Conservation (phyloP, 2,329 filamentous ascomycete species). For the Coleophoma crateriformis region DNA sequence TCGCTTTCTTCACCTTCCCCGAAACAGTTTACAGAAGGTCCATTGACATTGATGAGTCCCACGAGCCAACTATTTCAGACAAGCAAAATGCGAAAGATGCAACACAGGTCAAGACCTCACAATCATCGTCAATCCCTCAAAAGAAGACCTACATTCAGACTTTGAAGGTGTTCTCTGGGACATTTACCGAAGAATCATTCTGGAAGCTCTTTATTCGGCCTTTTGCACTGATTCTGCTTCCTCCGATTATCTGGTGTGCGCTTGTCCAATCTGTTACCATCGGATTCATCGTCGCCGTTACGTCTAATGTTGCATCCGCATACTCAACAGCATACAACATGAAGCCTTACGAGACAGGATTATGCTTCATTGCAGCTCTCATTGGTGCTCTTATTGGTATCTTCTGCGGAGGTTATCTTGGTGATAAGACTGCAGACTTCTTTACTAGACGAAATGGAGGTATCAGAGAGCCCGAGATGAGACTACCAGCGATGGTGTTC, state of each 20-base stretch:
- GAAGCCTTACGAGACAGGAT: slow-evolving; percentile 26
- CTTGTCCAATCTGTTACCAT: slow-evolving; percentile 31
- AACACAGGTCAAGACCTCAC: not conserved
- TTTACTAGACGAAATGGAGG: slow-evolving; percentile 47
- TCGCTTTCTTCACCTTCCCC: slow-evolving; percentile 47
- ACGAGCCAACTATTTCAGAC: slow-evolving; percentile 17
- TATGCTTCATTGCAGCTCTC: slow-evolving; percentile 14
- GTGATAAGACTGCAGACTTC: slow-evolving; percentile 22
- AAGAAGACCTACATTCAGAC: slow-evolving; percentile 9
- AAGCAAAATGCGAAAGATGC: not conserved
- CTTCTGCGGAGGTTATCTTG: slow-evolving; percentile 7
- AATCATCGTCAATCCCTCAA: slow-evolving; percentile 4
- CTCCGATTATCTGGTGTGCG: slow-evolving; percentile 17
- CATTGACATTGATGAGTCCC: not conserved
- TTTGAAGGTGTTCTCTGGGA: slow-evolving; percentile 9
- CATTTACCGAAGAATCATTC: slow-evolving; percentile 24
- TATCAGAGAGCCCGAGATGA: slow-evolving; percentile 54
- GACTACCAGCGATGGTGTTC: slow-evolving; percentile 46
- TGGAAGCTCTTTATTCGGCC: slow-evolving; percentile 33
- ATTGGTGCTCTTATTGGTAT: slow-evolving; percentile 12
- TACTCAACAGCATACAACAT: slow-evolving; percentile 38
- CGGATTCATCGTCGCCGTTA: slow-evolving; percentile 41
- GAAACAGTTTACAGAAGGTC: slow-evolving; percentile 44
- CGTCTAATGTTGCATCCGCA: slow-evolving; percentile 43
- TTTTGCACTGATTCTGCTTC: slow-evolving; percentile 31